Base-by-base conservation (phyloP, 331 rosid genomes). In the Saraca asoca region DNA sequence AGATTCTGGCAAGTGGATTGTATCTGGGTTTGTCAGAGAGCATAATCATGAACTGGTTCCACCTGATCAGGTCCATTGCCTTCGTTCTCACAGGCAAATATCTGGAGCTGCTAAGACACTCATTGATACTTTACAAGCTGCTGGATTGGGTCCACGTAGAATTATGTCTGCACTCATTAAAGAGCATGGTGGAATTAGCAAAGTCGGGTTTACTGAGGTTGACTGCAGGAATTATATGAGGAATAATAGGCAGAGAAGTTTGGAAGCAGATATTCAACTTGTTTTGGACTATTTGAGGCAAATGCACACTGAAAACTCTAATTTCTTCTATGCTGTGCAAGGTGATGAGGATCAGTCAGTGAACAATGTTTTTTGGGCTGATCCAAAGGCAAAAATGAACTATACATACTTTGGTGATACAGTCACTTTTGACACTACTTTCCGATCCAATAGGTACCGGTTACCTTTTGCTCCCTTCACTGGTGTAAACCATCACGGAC, bases 101-200 rank as follows among this genome's bases (percentile, higher is more conserved):
- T 90, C 98, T 0, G 98, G 98, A 55, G 85, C 98, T 71, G 97
- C 98, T 2, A 93, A 93, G 85, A 93, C 97, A 0, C 82, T 93
- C 62, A 93, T 93, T 33, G 98, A 93, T 78, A 93, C 98, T 54
- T 75, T 93, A 76, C 98, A 93, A 84, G 97, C 98, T 11, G 98
- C 98, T 63, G 98, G 98, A 70, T 85, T 93, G 97, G 98, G 98
- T 58, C 98, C 98, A 41, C 91, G 98, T 6, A 82, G 96, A 79
- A 90, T 93, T 60, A 93, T 93, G 98, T 93, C 97, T 0, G 98
- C 98, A 1, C 86, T 93, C 34, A 90, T 93, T 55, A 93, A 90
- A 81, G 98, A 93, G 78, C 87, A 88, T 75, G 98, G 97, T 51
- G 98, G 98, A 66, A 88, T 90, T 72, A 93, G 97, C 78, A 93